A percentile compares a stretch with the other conserved stretches of the same genome.
phyloP scores from a whole-genome alignment of 768 basidiomycete genomes.

The Amanita brunnescens region DNA sequence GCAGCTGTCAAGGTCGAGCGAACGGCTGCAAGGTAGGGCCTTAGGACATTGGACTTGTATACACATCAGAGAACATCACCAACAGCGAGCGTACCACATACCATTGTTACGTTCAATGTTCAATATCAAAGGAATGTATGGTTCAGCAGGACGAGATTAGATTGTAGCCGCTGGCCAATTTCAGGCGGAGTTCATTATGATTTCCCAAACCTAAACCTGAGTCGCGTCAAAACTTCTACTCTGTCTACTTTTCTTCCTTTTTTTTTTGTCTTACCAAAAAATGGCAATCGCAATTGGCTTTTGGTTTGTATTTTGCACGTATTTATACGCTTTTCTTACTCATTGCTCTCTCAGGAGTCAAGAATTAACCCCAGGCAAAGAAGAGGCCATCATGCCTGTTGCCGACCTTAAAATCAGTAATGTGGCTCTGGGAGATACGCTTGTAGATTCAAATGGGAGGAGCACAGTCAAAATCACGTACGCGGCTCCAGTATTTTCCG shows the following conservation, averaged over 20 bases:
- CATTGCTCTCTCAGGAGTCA: conserved; percentile 42
- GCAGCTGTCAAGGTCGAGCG: conserved; percentile 96
- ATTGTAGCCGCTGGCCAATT: conserved; percentile 4
- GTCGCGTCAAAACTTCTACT: conserved; percentile 13
- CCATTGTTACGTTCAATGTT: conserved; percentile 35
- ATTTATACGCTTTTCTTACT: conserved; percentile 4
- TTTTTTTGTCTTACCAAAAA: conserved; percentile 11
- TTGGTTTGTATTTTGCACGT: conserved; percentile 44
- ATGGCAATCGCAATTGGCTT: conserved; percentile 59
- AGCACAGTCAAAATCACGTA: conserved; percentile 65
- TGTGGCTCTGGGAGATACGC: conserved; percentile 66
- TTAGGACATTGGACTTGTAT: conserved; percentile 81
- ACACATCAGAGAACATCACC: conserved; percentile 3
- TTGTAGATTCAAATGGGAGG: conserved; percentile 51
- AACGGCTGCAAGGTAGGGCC: conserved; percentile 94
- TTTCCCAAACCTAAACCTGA: not conserved
- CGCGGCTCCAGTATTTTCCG: conserved; percentile 24
- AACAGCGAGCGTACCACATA: conserved; percentile 22
- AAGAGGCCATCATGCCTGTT: conserved; percentile 47
- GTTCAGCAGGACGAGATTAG: conserved; percentile 1
- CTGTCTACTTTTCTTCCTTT: conserved; percentile 12
- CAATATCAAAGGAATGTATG: not conserved
- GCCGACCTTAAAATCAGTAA: conserved; percentile 77
- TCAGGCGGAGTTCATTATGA: conserved; percentile 39
- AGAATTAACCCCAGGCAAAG: conserved; percentile 47